Evolutionary conservation across 2,329 filamentous ascomycete genomes (phyloP).

Genomic region (Aureobasidium sp.): DNA sequence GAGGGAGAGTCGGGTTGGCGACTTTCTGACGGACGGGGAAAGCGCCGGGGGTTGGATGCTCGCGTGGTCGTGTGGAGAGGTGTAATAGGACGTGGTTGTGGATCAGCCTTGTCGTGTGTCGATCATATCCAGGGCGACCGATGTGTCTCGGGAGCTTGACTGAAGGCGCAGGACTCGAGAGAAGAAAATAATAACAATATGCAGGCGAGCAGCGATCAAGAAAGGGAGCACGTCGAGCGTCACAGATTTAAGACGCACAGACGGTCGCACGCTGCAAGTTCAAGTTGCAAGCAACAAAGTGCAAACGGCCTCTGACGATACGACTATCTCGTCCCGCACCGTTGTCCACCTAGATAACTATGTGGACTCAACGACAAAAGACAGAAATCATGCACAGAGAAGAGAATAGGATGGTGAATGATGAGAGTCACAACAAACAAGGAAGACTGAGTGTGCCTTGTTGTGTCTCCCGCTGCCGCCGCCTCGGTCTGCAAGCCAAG

Average conservation of each 20-base stretch:
- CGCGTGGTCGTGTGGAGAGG: slow-evolving; percentile 2
- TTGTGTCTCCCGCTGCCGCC: slow-evolving; percentile 8
- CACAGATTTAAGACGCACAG: slow-evolving; percentile 8
- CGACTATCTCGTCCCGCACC: background rate
- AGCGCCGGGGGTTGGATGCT: slow-evolving; percentile 16
- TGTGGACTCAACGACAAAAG: background rate
- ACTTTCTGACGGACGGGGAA: slow-evolving; percentile 5
- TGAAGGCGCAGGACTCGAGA: background rate
- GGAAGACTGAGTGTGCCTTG: background rate
- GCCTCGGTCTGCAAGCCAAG: background rate
- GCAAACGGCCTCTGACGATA: background rate
- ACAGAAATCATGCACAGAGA: slow-evolving; percentile 4
- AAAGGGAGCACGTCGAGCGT: slow-evolving; percentile 13
- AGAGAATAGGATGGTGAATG: background rate
- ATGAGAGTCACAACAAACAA: slow-evolving; percentile 6
- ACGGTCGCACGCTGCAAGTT: background rate
- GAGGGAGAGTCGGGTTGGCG: slow-evolving; percentile 15
- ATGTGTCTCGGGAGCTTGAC: background rate
- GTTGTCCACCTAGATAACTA: background rate
- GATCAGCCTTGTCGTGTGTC: slow-evolving; percentile 10
- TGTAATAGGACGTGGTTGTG: background rate
- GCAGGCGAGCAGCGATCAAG: slow-evolving; percentile 9
- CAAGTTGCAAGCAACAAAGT: background rate
- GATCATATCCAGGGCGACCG: slow-evolving; percentile 10
- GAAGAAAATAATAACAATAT: slow-evolving; percentile 1